Conservation (phyloP, 2,329 filamentous ascomycete genomes). For the Chaetomium strumarium region DNA sequence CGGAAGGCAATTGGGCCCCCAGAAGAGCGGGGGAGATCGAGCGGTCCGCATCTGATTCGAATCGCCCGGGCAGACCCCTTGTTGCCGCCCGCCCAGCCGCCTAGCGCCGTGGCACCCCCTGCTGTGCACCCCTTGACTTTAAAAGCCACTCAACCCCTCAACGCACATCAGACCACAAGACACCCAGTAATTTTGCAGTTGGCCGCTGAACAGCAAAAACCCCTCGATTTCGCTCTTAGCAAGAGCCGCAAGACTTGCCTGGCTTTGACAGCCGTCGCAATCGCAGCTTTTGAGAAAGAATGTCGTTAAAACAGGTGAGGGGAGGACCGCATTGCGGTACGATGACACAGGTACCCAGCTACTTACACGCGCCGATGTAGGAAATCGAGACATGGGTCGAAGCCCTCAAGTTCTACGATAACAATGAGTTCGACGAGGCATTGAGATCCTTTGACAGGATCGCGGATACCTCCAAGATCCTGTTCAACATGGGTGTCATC, state of each 20-base stretch:
- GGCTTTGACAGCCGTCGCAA: conserved; percentile 17
- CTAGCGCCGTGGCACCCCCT: conserved; percentile 9
- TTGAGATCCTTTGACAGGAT: conserved; percentile 79
- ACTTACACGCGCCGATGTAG: conserved; percentile 39
- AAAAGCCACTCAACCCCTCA: conserved; percentile 23
- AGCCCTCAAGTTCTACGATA: conserved; percentile 87
- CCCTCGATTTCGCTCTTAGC: conserved; percentile 7
- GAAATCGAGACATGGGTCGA: conserved; percentile 99
- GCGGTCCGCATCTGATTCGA: conserved; percentile 19
- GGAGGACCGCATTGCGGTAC: neutral
- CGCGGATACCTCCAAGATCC: conserved; percentile 91
- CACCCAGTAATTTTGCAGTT: conserved; percentile 15
- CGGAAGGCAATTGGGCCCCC: conserved; percentile 17
- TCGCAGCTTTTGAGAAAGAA: conserved; percentile 29
- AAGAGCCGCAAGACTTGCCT: conserved; percentile 17
- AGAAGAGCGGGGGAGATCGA: conserved; percentile 15
- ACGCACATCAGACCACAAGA: conserved; percentile 15
- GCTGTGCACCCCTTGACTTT: conserved; percentile 9
- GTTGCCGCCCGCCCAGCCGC: conserved; percentile 20
- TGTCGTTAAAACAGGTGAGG: conserved; percentile 56
- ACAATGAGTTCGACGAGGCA: conserved; percentile 92
- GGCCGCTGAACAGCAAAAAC: conserved; percentile 9
- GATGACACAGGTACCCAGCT: neutral
- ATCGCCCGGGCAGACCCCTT: conserved; percentile 15
- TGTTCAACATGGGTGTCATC: conserved; percentile 98